These are phyloP conservation scores for Zoysia japonica DNA, from an alignment of 176 grass and related monocot genomes.

Conservation along the genomic window DNA sequence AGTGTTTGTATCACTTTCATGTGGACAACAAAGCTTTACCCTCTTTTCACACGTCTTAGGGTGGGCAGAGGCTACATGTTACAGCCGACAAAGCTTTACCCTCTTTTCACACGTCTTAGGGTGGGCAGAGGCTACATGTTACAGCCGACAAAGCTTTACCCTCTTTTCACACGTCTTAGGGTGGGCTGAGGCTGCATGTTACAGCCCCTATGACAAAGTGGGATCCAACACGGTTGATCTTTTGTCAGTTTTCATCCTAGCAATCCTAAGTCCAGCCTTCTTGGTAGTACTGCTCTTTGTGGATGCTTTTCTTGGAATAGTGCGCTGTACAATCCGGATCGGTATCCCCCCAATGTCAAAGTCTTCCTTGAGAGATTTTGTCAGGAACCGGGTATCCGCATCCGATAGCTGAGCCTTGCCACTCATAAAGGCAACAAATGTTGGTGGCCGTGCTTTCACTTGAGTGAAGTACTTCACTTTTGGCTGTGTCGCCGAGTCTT, in stretches of 20 bases:
- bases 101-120: no score
- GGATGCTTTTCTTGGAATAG: slow-evolving; percentile 61
- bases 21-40: not conserved
- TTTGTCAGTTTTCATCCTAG: slow-evolving; percentile 64
- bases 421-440: slow-evolving; percentile 89
- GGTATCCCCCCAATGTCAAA: slow-evolving; percentile 92
- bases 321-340: slow-evolving; percentile 71
- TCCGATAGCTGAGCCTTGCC: slow-evolving; percentile 83
- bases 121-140: no score
- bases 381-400: slow-evolving; percentile 83
- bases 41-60: no score
- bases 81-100: not conserved
- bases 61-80: no score
- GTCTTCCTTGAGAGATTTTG: slow-evolving; percentile 92
- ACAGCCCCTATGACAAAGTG: slow-evolving; percentile 4
- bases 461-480: slow-evolving; percentile 98
- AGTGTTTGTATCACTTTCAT: not conserved
- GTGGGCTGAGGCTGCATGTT: not conserved
- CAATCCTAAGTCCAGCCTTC: slow-evolving; percentile 23
- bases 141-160: not conserved
- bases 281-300: slow-evolving; percentile 27
- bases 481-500: slow-evolving; percentile 82
- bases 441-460: slow-evolving; percentile 86
- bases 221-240: slow-evolving; percentile 37
- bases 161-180: not conserved